Base-by-base conservation (phyloP, 805 yeast genomes). In the Teunomyces lycoperdinae region DNA sequence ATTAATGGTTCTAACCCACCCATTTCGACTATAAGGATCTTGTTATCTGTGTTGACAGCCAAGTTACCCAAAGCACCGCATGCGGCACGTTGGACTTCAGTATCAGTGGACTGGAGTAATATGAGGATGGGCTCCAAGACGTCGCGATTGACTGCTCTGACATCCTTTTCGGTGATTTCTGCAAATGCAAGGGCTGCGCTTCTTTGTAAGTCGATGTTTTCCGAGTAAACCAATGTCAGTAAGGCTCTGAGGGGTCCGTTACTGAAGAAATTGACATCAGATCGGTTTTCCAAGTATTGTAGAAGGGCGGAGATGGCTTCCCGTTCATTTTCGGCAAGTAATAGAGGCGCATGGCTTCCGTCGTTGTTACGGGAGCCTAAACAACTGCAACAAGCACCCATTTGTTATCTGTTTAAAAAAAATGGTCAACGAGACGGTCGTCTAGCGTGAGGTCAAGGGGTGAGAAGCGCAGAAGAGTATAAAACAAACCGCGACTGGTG, bases 171-270 rank as follows among this genome's bases (percentile, higher is more conserved):
- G 33, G 99, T 94, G 48, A 94, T 92, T 67, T 94, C 99, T 11
- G 98, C 98, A 76, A 94, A 94, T 5, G 99, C 98, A 53, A 94
- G 77, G 5, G 99, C 98, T 3, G 99, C 99, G 64, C 96, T 86
- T 63, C 98, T 82, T 69, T 92, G 98, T 48, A 94, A 77, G 66
- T 94, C 97, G 52, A 92, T 81, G 63, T 94, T 94, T 57, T 94
- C 97, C 1, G 97, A 89, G 64, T 92, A 89, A 1, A 94, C 99
- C 57, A 94, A 77, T 0, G 97, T 92, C 50, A 92, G 85, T 52
- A 94, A 77, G 2, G 98, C 97, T 54, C 87, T 80, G 44, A 94
- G 74, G 0, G 96, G 96, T 3, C 96, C 92, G 54, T 84, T 84
- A 47, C 83, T 77, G 71, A 91, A 92, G 60, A 94, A 90, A 68